Evolutionary conservation across 257 asterid species (phyloP), one percentile per base, ranked within the genome.

Genomic region (Nyctanthes arbortristis): DNA sequence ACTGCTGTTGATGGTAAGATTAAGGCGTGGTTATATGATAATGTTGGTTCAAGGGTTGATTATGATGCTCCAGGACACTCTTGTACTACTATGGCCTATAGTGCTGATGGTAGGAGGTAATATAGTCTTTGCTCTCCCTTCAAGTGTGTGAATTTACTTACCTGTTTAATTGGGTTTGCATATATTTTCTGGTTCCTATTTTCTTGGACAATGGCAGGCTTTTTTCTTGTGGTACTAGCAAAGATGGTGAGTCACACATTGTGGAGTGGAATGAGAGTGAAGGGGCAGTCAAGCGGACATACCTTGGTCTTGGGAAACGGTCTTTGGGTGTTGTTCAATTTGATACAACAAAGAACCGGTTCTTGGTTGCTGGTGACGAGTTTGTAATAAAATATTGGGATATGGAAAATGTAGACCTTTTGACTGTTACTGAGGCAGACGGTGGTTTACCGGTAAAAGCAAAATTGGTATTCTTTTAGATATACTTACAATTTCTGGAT

Each of bases 261-360:
- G 93, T 87, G 59, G 93, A 87, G 62, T 87, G 93, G 93, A 82
- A 87, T 58, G 90, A 87, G 76, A 87, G 93, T 60, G 93, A 87
- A 82, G 93, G 93, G 14, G 87, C 90, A 52, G 84, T 87, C 33
- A 87, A 84, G 76, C 79, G 90, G 80, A 79, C 90, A 61, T 87
- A 87, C 68, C 73, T 63, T 25, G 93, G 93, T 14, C 85, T 84
- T 30, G 79, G 88, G 27, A 84, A 84, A 71, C 77, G 84, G 14
- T 82, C 93, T 4, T 32, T 69, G 22, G 90, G 90, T 22, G 93
- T 87, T 31, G 88, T 87, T 72, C 93, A 84, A 69, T 87, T 87
- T 52, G 93, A 87, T 69, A 87, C 93, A 13, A 82, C 88, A 40
- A 81, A 77, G 69, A 87, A 87, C 54, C 62, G 81, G 61, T 82